Base-by-base conservation (phyloP, 306 rosid genomes). In the Acmispon strigosus region DNA sequence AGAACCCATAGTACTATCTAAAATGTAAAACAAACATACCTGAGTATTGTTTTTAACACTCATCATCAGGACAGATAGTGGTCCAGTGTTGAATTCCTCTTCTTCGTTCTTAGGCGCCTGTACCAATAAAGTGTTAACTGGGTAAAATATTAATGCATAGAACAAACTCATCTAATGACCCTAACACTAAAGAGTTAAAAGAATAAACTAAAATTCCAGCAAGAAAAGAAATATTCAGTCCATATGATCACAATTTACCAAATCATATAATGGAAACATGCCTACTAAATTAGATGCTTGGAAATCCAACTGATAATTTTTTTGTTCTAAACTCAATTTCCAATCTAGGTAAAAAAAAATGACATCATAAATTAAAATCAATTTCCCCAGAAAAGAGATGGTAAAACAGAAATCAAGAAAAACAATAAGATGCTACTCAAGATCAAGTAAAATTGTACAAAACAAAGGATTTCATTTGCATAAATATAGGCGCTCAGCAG, bases 11-110 rank as follows among this genome's bases (percentile, higher is more conserved):
- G 29, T 13, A 5, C 24, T 16, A 3, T 14, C 0, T 1, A 27
- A 4, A 15, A 42, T 22, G 0, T 1, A 54, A 42, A 44, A 39
- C 15, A 51, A 50, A 56, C 41, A 69, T 73, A 90, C 98, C 96
- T 90, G 98, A 0, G 96, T 90, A 29, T 89, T 89, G 60, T 93
- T 93, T 71, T 88, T 93, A 13, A 93, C 98, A 81, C 97, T 93
- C 96, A 90, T 87, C 97, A 86, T 88, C 12, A 94, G 96, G 47
- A 94, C 87, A 37, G 97, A 94, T 1, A 94, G 85, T 6, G 97
- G 98, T 2, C 97, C 98, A 1, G 97, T 91, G 74, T 87, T 94
- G 51, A 94, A 94, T 32, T 94, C 98, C 72, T 94, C 98, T 55
- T 89, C 98, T 79, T 89, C 96, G 8, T 80, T 90, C 86, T 87